A percentile compares a stretch with the other conserved stretches of the same genome.
Evolutionary conservation across 768 basidiomycete species (phyloP).

Genomic region (Pulveroboletus sp.): DNA sequence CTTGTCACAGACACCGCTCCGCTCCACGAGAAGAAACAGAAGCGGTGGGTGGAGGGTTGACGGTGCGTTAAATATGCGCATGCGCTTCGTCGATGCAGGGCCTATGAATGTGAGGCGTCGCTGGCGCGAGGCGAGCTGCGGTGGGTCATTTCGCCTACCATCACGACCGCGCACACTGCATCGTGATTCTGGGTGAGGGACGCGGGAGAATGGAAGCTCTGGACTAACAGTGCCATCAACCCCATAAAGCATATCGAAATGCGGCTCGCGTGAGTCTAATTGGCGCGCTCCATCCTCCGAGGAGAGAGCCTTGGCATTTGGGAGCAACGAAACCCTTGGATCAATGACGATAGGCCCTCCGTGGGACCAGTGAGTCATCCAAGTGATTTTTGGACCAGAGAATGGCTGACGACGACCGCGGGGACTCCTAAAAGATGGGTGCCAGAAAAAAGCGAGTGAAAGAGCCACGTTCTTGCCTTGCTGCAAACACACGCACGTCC

Average conservation of each 20-base stretch:
- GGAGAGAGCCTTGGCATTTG: background rate
- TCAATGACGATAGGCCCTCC: background rate
- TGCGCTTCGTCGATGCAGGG: slow-evolving; percentile 7
- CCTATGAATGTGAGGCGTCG: slow-evolving; percentile 1
- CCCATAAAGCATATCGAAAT: background rate
- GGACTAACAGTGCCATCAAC: background rate
- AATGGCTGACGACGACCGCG: too few relatives aligned
- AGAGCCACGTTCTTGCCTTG: slow-evolving; percentile 7
- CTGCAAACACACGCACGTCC: slow-evolving; percentile 19
- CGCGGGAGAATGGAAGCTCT: slow-evolving; percentile 19
- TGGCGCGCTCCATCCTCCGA: slow-evolving; percentile 3
- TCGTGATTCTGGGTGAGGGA: slow-evolving; percentile 3
- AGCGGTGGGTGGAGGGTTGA: background rate
- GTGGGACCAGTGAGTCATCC: background rate
- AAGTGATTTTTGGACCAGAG: background rate
- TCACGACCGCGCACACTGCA: slow-evolving; percentile 14
- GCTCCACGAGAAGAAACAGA: slow-evolving; percentile 11
- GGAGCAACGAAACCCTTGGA: background rate
- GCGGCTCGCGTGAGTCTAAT: background rate
- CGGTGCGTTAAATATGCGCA: slow-evolving; percentile 14
- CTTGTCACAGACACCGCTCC: background rate
- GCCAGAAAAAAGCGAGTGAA: background rate
- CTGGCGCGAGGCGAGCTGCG: slow-evolving; percentile 21
- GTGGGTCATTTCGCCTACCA: background rate
- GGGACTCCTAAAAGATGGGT: background rate